These are phyloP conservation scores for Aquilaria agallochum DNA, from an alignment of 441 rosid species.

Conservation along the genomic window DNA sequence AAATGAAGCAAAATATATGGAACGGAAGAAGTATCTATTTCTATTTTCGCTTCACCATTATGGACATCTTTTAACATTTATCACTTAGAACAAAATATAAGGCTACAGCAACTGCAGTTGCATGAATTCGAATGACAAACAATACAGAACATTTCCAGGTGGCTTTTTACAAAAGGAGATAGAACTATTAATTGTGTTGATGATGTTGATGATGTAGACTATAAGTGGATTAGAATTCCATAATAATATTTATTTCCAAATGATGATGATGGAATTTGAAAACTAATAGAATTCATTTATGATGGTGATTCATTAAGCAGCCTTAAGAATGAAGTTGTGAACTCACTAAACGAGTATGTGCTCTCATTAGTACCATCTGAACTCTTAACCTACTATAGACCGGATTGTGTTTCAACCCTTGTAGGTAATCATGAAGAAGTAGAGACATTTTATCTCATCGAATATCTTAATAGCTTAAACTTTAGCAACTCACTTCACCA, in stretches of 20 bases:
- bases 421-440: neutral
- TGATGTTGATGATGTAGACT: neutral
- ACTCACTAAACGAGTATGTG: neutral
- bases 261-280: neutral
- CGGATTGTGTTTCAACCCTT: neutral
- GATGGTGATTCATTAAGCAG: neutral
- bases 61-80: neutral
- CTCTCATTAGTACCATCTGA: neutral
- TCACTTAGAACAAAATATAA: neutral
- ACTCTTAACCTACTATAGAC: neutral
- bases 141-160: neutral
- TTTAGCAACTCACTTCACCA: neutral
- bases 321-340: neutral
- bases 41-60: neutral
- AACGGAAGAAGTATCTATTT: neutral
- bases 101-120: neutral
- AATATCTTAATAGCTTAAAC: neutral
- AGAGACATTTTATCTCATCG: neutral
- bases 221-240: neutral
- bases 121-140: neutral
- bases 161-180: neutral
- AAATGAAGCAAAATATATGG: too few species aligned
- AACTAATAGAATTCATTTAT: neutral
- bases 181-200: neutral
- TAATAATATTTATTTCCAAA: neutral